Base-by-base conservation (phyloP, 139 green algal genomes). In the Chlamydomonas applanata region DNA sequence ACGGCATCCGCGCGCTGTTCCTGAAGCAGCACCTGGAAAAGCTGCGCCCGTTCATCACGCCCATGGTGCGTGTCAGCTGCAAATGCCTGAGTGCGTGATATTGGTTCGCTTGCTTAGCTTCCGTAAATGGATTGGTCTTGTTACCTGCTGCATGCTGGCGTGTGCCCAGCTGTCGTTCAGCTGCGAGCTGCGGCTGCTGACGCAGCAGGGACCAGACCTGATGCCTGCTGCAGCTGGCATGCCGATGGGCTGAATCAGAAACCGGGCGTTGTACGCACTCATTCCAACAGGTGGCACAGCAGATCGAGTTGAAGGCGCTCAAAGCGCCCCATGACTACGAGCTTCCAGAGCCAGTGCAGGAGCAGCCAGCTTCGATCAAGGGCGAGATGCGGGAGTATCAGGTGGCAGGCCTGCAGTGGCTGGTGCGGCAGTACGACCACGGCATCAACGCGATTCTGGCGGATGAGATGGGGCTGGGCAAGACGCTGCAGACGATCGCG, bases 391-490 rank as follows among this genome's bases (percentile, higher is more conserved):
- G 89, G 1, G 89, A 93, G 61, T 96, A 97, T 83, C 91, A 96
- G 86, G 71, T 98, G 74, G 76, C 90, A 25, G 93, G 91, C 0
- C 73, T 93, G 49, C 94, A 95, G 72, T 98, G 94, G 89, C 76
- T 98, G 68, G 75, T 94, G 44, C 86, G 84, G 72, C 87, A 85
- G 54, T 96, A 89, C 83, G 54, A 74, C 32, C 73, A 87, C 2
- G 86, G 92, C 61, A 78, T 86, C 52, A 98, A 98, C 80, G 80
- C 83, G 54, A 98, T 98, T 61, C 85, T 98, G 75, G 95, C 95
- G 1, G 94, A 98, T 76, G 95, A 99, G 44, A 73, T 73, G 64
- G 88, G 81, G 20, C 86, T 94, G 25, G 89, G 89, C 74, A 97
- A 97, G 78, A 97, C 93, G 9, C 76, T 97, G 24, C 93, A 97